phyloP scores from a whole-genome alignment of 1,284 basidiomycete genomes.

The Heterobasidion annosum region DNA sequence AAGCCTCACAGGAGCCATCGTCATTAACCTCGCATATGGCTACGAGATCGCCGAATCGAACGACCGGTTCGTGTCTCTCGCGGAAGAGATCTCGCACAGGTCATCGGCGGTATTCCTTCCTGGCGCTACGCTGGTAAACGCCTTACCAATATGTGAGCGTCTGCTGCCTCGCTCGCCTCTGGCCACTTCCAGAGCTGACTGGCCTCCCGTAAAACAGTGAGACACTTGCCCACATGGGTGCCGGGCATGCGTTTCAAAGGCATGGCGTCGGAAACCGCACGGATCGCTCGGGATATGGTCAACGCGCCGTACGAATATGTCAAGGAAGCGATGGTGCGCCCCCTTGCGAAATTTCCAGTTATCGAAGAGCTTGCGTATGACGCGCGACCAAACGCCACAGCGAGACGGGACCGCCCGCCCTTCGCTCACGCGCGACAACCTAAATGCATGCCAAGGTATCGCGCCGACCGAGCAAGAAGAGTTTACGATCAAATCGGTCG shows the following conservation, averaged over 20 bases:
- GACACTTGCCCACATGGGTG: not conserved
- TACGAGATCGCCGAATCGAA: not conserved
- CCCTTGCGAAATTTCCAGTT: not conserved
- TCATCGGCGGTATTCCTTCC: not conserved
- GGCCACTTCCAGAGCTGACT: not conserved
- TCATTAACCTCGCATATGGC: not conserved
- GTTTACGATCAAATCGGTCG: not conserved
- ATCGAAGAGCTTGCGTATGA: not conserved
- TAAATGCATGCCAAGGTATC: not conserved
- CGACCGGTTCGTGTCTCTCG: not conserved
- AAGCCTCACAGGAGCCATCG: not conserved
- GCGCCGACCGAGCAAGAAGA: not conserved
- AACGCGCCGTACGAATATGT: not conserved
- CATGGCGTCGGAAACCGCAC: not conserved
- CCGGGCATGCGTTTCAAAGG: not conserved
- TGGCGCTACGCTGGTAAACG: not conserved
- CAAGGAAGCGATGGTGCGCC: slow-evolving; percentile 1
- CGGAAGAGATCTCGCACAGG: not conserved
- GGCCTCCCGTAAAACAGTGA: not conserved
- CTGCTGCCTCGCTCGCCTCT: not conserved
- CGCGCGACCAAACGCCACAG: not conserved
- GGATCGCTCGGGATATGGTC: not conserved
- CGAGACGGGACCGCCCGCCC: not conserved
- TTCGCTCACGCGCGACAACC: not conserved
- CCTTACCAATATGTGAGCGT: not conserved